Evolutionary conservation across 2,329 filamentous ascomycete genomes (phyloP).

Genomic region (Claviceps capensis): DNA sequence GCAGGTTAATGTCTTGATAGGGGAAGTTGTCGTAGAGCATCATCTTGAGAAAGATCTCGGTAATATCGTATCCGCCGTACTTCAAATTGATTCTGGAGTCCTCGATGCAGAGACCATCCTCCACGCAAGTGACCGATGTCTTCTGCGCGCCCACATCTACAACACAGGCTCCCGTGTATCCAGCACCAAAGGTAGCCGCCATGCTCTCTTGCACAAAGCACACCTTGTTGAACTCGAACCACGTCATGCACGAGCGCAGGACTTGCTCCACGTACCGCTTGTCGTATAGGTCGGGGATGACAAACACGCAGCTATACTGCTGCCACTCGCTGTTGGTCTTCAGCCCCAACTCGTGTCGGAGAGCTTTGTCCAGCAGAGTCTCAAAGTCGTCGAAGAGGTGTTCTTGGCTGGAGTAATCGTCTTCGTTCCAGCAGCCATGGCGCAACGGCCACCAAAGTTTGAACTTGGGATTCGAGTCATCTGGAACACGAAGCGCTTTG

Average conservation of each 20-base stretch:
- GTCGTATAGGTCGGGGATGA: constrained; percentile 94
- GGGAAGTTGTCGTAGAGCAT: constrained; percentile 94
- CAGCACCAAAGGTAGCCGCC: constrained; percentile 86
- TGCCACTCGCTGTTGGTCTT: constrained; percentile 67
- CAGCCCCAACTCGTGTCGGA: constrained; percentile 72
- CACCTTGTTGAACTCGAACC: constrained; percentile 78
- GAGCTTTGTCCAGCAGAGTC: constrained; percentile 71
- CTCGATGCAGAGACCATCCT: constrained; percentile 88
- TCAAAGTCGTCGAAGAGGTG: constrained; percentile 79
- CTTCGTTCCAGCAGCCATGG: constrained; percentile 78
- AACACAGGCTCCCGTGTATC: constrained; percentile 86
- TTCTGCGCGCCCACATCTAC: constrained; percentile 96
- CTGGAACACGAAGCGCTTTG: constrained; percentile 73
- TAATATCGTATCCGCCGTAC: constrained; percentile 83
- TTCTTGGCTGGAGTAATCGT: constrained; percentile 68
- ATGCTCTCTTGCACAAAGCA: constrained; percentile 95
- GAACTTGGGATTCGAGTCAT: constrained; percentile 78
- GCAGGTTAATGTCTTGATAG: constrained; percentile 86
- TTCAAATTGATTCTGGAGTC: constrained; percentile 94
- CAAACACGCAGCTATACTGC: constrained; percentile 91
- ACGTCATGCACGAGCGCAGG: constrained; percentile 72
- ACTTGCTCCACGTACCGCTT: constrained; percentile 79
- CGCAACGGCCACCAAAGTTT: constrained; percentile 87
- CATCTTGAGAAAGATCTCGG: constrained; percentile 93
- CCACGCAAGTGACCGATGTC: constrained; percentile 91